phyloP scores from a whole-genome alignment of 2,329 filamentous ascomycete species.

The Botrytis fabae region DNA sequence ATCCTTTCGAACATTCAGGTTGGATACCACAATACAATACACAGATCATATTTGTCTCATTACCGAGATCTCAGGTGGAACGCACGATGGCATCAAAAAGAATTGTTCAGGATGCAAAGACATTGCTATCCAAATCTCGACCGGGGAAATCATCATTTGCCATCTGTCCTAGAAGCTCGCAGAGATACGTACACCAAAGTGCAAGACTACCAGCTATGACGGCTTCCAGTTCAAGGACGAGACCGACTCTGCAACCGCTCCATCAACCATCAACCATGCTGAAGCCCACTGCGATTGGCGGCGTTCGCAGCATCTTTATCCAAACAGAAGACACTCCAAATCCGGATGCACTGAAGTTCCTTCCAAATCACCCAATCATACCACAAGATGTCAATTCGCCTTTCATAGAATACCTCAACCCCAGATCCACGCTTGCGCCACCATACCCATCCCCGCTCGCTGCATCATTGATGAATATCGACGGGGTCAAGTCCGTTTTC shows the following conservation, averaged over 20 bases:
- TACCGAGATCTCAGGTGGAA: neutral
- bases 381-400: constrained; percentile 70
- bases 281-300: constrained; percentile 42
- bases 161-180: constrained; percentile 36
- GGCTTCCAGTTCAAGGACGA: constrained; percentile 47
- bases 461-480: constrained; percentile 85
- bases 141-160: constrained; percentile 38
- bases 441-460: constrained; percentile 91
- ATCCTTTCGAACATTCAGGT: neutral
- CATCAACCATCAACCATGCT: constrained; percentile 45
- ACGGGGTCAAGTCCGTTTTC: constrained; percentile 92
- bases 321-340: constrained; percentile 96
- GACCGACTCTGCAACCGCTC: constrained; percentile 47
- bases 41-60: neutral
- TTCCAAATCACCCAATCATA: constrained; percentile 84
- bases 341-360: constrained; percentile 92
- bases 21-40: neutral
- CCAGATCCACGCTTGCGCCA: constrained; percentile 82
- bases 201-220: constrained; percentile 49
- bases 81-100: constrained; percentile 33
- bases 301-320: constrained; percentile 84
- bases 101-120: constrained; percentile 29
- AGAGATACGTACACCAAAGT: constrained; percentile 46
- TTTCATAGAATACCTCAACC: constrained; percentile 89
- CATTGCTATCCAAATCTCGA: constrained; percentile 32